Base-by-base conservation (phyloP, 768 basidiomycete genomes). In the Tylopilus rubrobrunneus region DNA sequence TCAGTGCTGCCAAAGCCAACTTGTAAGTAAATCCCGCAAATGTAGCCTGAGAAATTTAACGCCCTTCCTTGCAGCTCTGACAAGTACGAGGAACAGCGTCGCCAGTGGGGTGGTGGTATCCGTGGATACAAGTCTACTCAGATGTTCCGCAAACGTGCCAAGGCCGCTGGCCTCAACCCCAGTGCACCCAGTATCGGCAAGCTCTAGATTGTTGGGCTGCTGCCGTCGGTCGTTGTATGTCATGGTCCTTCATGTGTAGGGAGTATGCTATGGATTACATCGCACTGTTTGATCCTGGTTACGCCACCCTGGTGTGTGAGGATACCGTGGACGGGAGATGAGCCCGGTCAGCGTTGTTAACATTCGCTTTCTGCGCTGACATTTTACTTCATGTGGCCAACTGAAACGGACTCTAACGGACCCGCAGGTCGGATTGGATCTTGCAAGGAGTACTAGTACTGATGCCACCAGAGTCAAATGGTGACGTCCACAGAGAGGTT, bases 1-100 rank as follows among this genome's bases (percentile, higher is more conserved):
- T 98, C 68, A 87, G 85, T 63, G 94, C 96, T 56, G 84, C 92
- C 62, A 98, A 98, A 81, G 91, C 92, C 58, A 99, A 98, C 82
- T 98, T 95, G 93, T 90, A 72, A 56, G 93, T 52, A 8, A 34
- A 37, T 17, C 9, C 17, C 12, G 2, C 7, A 27, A 34, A 12
- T 15, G 11, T 28, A 41, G 11, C 14, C 21, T 23, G 7, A 41
- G 36, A 14, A 21, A 29, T 6, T 45, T 67, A 15, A 65, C 33
- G 17, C 7, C n/a, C 45, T 31, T 29, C 49, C 1, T 4, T 11
- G 0, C 57, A 91, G 89, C 81, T 77, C 87, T 52, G 90, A 92
- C 74, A 98, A 96, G 77, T 91, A 91, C 75, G 95, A 96, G 62
- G 93, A 95, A 64, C 80, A 87, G 50, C 86, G 92, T 60, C 84